Evolutionary conservation across 768 basidiomycete species (phyloP).

Genomic region (Hortiboletus campestris): DNA sequence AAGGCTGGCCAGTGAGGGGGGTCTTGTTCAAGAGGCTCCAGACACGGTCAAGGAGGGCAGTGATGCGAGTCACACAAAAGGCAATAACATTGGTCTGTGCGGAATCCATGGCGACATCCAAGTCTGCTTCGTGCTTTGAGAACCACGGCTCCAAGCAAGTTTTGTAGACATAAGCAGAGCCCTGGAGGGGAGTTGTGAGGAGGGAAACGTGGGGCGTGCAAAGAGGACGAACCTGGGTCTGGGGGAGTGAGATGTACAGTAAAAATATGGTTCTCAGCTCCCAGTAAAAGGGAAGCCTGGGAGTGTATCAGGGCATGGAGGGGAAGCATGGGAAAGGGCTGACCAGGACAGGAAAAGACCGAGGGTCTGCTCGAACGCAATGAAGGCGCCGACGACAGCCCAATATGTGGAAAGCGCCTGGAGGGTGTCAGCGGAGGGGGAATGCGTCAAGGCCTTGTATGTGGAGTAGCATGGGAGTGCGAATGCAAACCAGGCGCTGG

Average conservation of each 20-base stretch:
- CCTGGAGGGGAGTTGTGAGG: conserved; percentile 40
- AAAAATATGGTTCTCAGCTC: conserved; percentile 68
- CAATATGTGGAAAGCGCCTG: conserved; percentile 63
- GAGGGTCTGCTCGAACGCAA: conserved; percentile 60
- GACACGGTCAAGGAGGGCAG: conserved; percentile 47
- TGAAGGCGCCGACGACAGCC: conserved; percentile 57
- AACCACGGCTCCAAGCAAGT: conserved; percentile 62
- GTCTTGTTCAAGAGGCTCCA: conserved; percentile 44
- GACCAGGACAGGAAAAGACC: conserved; percentile 70
- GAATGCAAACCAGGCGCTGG: conserved; percentile 71
- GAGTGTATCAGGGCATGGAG: conserved; percentile 10
- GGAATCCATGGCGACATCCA: conserved; percentile 57
- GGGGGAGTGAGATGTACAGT: conserved; percentile 66
- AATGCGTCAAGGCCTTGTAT: conserved; percentile 61
- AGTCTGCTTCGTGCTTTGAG: conserved; percentile 51
- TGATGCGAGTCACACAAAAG: conserved; percentile 55
- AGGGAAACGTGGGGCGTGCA: background rate
- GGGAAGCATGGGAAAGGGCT: conserved; percentile 12
- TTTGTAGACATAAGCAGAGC: conserved; percentile 64
- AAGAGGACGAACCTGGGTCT: conserved; percentile 52
- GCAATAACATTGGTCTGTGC: conserved; percentile 51
- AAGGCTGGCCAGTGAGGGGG: conserved; percentile 21
- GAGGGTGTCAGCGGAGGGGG: conserved; percentile 51
- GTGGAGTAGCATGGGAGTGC: conserved; percentile 62
- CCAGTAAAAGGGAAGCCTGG: conserved; percentile 76